Evolutionary conservation across 2,329 filamentous ascomycete genomes (phyloP), one percentile per base, ranked within the genome.

Genomic region (Cladosporium velox): DNA sequence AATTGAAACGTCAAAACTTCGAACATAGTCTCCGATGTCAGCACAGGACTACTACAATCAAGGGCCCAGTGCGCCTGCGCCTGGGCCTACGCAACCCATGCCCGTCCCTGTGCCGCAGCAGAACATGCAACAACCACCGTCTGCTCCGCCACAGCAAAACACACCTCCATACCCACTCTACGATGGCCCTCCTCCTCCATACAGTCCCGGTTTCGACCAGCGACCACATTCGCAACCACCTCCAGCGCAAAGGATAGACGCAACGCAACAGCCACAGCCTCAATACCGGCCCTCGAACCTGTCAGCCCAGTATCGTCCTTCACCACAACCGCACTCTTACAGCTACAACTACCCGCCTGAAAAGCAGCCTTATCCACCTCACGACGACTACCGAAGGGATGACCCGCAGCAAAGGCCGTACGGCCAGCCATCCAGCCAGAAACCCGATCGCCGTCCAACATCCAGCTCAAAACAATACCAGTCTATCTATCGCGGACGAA

Each of bases 271-370:
- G 24, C 32, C 55, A 58, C 58, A 54, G 41, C 57, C 57, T 30
- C 64, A 54, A 41, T 63, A 64, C 55, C 60, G 59, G 3, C 65
- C 59, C 32, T 41, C 64, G 8, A 28, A 32, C 38, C 57, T 65
- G 5, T 60, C 57, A 11, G 49, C 55, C 18, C 47, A 59, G 12
- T 65, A 65, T n/a, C 64, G 64, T 34, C 64, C 64, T 30, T 47
- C 38, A 65, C 60, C 60, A n/a, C 58, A 57, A 21, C 44, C 65
- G 61, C 59, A 66, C 63, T 47, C 73, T 4, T 60, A 68, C 61
- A 67, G 65, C 52, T 72, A 75, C 64, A 67, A 76, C 60, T 72
- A 70, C 44, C 70, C 71, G 4, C 76, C 75, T 0, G 59, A 74
- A 1, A 73, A 75, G 49, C 73, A 71, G 68, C 52, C 59, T 70